phyloP scores from a whole-genome alignment of 495 filamentous ascomycete species.

The Rostrohypoxylon terebratum region DNA sequence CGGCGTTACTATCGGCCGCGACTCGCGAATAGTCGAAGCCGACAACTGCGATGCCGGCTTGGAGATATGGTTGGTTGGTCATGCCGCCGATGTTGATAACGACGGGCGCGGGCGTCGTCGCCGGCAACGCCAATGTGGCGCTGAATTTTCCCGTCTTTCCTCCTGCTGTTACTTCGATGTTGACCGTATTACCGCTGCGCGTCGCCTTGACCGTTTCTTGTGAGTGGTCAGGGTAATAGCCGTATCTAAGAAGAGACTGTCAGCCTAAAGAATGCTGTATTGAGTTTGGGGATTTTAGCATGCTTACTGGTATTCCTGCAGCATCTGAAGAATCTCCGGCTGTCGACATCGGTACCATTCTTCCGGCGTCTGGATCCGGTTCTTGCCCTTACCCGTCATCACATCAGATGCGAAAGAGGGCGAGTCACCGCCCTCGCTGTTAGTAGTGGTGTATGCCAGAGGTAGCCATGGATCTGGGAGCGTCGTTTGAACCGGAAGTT shows the following conservation, averaged over 20 bases:
- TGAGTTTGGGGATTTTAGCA: too few species aligned
- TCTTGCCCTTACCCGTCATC: constrained; percentile 54
- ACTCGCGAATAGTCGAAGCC: constrained; percentile 64
- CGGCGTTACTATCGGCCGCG: constrained; percentile 63
- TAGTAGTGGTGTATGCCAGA: constrained; percentile 57
- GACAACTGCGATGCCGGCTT: constrained; percentile 62
- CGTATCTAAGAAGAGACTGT: constrained; percentile 46
- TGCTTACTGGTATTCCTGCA: constrained; percentile 64
- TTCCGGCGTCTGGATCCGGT: constrained; percentile 58
- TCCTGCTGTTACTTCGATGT: constrained; percentile 59
- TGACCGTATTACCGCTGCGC: constrained; percentile 61
- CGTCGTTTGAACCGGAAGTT: constrained; percentile 56
- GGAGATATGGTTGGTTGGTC: constrained; percentile 62
- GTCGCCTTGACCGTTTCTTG: constrained; percentile 64
- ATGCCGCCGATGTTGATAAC: constrained; percentile 68
- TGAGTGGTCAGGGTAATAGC: constrained; percentile 65
- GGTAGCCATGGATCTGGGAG: constrained; percentile 64
- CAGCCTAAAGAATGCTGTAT: too few species aligned
- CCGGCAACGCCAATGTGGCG: constrained; percentile 59
- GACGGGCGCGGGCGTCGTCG: constrained; percentile 58
- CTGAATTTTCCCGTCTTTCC: constrained; percentile 61
- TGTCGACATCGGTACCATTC: constrained; percentile 65
- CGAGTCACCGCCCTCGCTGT: constrained; percentile 50
- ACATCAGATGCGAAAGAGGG: constrained; percentile 53
- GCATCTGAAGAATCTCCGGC: constrained; percentile 63